These are phyloP conservation scores for Tirmania nivea DNA, from an alignment of 495 filamentous ascomycete genomes.

Conservation along the genomic window DNA sequence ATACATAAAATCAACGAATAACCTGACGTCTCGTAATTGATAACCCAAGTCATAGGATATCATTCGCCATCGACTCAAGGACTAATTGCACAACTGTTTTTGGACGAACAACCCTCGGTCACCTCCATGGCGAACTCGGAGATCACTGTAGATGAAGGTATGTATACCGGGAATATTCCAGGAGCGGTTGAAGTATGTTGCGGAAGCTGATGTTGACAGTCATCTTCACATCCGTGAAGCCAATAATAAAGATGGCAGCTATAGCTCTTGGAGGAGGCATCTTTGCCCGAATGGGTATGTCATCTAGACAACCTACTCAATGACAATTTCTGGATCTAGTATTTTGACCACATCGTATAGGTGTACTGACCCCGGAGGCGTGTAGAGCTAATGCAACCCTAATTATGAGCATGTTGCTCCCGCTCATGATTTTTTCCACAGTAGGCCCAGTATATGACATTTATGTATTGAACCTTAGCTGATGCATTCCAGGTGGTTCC, in stretches of 20 bases:
- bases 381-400: conserved; percentile 17
- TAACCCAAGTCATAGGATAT: too few species aligned
- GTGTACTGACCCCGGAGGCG: conserved; percentile 12
- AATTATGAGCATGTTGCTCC: conserved; percentile 14
- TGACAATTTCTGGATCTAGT: not conserved
- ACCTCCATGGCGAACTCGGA: not conserved
- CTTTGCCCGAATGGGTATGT: conserved; percentile 15
- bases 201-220: conserved; percentile 2
- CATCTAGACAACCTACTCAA: not conserved
- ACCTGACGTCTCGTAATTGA: too few species aligned
- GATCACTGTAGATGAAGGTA: not conserved
- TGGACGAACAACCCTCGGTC: too few species aligned
- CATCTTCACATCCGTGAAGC: conserved; percentile 16
- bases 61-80: too few species aligned
- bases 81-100: too few species aligned
- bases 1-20: too few species aligned
- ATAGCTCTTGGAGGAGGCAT: conserved; percentile 9
- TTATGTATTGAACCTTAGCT: not conserved
- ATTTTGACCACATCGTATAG: conserved; percentile 3
- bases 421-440: conserved; percentile 17
- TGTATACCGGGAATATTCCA: too few species aligned
- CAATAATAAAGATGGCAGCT: conserved; percentile 17
- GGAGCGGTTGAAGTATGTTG: too few species aligned
- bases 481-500: conserved; percentile 4
- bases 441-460: not conserved